A percentile compares a stretch with the other conserved stretches of the same genome.
Conservation (phyloP, 805 yeast genomes). For the Naumovozyma baii region DNA sequence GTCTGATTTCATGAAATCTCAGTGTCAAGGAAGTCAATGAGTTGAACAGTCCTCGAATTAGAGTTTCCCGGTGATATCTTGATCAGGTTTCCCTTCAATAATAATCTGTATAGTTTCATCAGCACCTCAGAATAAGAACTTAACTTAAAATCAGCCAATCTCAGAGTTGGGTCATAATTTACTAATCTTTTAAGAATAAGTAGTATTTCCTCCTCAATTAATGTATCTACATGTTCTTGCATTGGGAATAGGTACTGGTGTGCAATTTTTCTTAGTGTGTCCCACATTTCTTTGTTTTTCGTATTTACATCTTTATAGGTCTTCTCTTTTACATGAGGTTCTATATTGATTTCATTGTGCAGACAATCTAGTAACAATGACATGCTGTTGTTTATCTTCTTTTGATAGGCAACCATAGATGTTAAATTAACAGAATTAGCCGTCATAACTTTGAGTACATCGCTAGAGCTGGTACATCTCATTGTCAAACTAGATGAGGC, state of each 20-base stretch:
- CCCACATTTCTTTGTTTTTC: constrained; percentile 7
- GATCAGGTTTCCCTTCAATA: constrained; percentile 6
- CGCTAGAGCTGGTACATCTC: constrained; percentile 12
- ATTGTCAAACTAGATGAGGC: constrained; percentile 10
- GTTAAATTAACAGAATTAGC: constrained; percentile 2
- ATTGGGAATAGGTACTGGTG: constrained; percentile 8
- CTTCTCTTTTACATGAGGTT: background rate
- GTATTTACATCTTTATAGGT: background rate
- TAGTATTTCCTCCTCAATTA: constrained; percentile 5
- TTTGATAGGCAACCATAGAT: constrained; percentile 12
- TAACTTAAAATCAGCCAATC: constrained; percentile 11
- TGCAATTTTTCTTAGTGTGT: constrained; percentile 8
- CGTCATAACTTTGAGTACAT: constrained; percentile 2
- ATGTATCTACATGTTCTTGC: constrained; percentile 2
- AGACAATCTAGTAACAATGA: constrained; percentile 7
- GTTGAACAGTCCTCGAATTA: constrained; percentile 4
- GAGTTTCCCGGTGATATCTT: background rate
- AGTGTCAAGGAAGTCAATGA: constrained; percentile 12
- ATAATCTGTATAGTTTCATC: constrained; percentile 12
- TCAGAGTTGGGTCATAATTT: constrained; percentile 11
- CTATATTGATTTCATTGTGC: background rate
- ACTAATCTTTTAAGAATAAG: constrained; percentile 10
- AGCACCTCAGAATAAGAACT: constrained; percentile 4
- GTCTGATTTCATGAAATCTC: background rate
- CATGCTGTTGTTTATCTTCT: constrained; percentile 13